Evolutionary conservation across 2,329 filamentous ascomycete genomes (phyloP), one percentile per base, ranked within the genome.

Genomic region (Penicillium corylophilum): DNA sequence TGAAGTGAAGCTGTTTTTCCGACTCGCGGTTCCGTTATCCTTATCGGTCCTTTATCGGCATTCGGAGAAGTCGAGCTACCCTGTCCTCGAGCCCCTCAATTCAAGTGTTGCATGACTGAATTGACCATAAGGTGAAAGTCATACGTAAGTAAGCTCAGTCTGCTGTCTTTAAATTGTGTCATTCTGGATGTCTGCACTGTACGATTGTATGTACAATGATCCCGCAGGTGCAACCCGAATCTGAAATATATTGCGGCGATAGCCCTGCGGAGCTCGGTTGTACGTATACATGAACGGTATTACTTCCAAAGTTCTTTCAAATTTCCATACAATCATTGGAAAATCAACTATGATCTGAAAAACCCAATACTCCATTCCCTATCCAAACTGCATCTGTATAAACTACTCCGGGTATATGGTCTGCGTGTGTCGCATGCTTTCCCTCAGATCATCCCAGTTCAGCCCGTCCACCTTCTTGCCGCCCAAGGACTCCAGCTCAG

Each of bases 401-500:
- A 50, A 47, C 48, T 26, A 51, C 50, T 53, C 55, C 43, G 55
- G 44, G 46, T 58, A 58, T 53, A 53, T 54, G 31, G 49, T 55
- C 44, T 65, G 60, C 9, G 57, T 56, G 42, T 60, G 62, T 36
- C 60, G 63, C 56, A 74, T 63, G 56, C 70, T 72, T 40, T 68
- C 61, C 44, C 64, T 71, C 46, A 78, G 63, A 54, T 69, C 67
- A 57, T 82, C 78, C 80, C 80, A 83, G 50, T 76, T 79, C 36
- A 82, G 62, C 8, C 78, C 78, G 46, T 78, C 76, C 33, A 76
- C 68, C 57, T 74, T 77, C 53, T 72, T 72, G 7, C 78, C 77
- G 15, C 69, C 68, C 28, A 77, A 56, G 3, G 69, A 67, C 53
- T 71, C 69, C 13, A 74, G 56, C 18, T 67, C 68, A 1, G 63